Conservation (phyloP, 2,329 filamentous ascomycete genomes). For the Didymella segeticola region DNA sequence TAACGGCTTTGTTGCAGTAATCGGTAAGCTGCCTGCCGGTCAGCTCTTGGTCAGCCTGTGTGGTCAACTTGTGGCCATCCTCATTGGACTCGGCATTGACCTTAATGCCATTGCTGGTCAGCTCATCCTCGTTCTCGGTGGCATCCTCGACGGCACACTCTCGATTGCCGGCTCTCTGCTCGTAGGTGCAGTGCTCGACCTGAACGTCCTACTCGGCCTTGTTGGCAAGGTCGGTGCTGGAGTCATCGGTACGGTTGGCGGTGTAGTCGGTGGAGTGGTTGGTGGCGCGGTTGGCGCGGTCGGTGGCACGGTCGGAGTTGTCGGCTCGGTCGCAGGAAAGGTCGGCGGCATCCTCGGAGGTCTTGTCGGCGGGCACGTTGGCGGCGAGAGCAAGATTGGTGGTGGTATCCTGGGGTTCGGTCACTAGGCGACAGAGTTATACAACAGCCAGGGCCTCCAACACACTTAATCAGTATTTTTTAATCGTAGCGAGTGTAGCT, state of each 20-base stretch:
- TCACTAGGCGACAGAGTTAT: too few relatives aligned
- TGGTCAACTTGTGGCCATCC: conserved; percentile 1
- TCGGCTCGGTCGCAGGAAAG: neutral
- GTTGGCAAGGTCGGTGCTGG: neutral
- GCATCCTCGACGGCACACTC: conserved; percentile 2
- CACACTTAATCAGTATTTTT: too few relatives aligned
- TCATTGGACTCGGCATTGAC: conserved; percentile 6
- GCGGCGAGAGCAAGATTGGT: neutral
- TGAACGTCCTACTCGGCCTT: neutral
- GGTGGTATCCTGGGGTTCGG: neutral
- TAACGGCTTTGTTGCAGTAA: conserved; percentile 6
- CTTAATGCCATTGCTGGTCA: conserved; percentile 4
- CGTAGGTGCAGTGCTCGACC: neutral
- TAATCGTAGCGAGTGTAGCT: too few relatives aligned
- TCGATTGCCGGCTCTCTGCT: neutral
- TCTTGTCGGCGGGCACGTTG: too few relatives aligned
- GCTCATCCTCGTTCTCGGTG: neutral
- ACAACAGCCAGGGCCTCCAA: too few relatives aligned
- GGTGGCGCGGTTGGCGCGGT: neutral
- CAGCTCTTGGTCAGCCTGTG: conserved; percentile 9
- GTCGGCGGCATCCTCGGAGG: too few relatives aligned
- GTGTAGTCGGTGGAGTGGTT: neutral
- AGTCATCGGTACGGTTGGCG: neutral
- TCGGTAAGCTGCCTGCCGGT: conserved; percentile 6
- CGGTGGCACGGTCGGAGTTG: neutral